Evolutionary conservation across 176 grass and related monocot genomes (phyloP).

Genomic region (Dactylis glomerata): DNA sequence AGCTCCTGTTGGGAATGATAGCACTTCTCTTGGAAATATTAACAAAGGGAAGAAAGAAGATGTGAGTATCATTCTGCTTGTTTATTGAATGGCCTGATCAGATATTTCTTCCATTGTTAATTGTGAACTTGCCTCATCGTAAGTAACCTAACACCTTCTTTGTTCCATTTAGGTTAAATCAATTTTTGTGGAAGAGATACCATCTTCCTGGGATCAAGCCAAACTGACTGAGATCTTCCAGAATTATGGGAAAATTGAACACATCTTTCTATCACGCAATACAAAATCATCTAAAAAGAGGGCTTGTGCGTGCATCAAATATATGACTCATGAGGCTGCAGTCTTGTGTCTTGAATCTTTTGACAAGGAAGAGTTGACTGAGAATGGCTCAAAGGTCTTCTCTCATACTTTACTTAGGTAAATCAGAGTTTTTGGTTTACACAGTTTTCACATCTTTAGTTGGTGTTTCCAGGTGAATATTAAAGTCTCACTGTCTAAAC

Average conservation of each 20-base stretch:
- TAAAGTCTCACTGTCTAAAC: slow-evolving; percentile 68
- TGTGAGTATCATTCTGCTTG: slow-evolving; percentile 46
- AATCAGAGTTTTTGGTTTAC: neutral
- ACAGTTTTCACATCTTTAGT: slow-evolving; percentile 27
- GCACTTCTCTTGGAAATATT: slow-evolving; percentile 66
- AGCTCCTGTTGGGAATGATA: slow-evolving; percentile 48
- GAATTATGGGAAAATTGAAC: slow-evolving; percentile 56
- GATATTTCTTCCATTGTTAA: neutral
- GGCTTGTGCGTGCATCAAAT: slow-evolving; percentile 69
- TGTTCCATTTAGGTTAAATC: slow-evolving; percentile 61
- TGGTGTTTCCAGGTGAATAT: slow-evolving; percentile 59
- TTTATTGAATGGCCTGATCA: neutral
- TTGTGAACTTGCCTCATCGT: neutral
- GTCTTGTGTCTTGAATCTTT: slow-evolving; percentile 60
- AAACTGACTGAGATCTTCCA: slow-evolving; percentile 58
- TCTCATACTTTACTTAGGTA: neutral
- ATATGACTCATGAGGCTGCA: slow-evolving; percentile 60
- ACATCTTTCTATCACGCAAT: slow-evolving; percentile 52
- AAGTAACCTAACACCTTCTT: slow-evolving; percentile 1
- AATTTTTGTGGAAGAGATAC: slow-evolving; percentile 64
- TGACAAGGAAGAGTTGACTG: slow-evolving; percentile 40
- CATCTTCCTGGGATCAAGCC: slow-evolving; percentile 55
- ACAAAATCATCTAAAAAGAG: slow-evolving; percentile 49
- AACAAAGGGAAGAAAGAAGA: slow-evolving; percentile 64
- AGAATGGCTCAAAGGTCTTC: slow-evolving; percentile 52